Conservation (phyloP, 257 asterid species). For the Fraxinus excelsior region DNA sequence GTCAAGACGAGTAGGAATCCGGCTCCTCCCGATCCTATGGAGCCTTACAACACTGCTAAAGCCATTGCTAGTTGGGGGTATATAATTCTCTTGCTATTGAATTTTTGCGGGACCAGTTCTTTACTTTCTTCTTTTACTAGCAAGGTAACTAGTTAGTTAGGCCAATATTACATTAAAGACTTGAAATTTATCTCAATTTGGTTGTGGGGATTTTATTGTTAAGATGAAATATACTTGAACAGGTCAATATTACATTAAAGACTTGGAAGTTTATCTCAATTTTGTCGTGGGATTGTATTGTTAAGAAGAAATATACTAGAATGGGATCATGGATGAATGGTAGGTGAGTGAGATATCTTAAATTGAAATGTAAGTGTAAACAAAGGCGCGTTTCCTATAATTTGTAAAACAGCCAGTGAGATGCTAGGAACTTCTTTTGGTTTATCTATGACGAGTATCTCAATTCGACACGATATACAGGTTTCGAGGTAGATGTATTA, state of each 20-base stretch:
- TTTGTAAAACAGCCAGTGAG: background rate
- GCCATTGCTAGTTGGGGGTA: slow-evolving; percentile 99
- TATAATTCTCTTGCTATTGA: background rate
- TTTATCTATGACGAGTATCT: too few relatives aligned
- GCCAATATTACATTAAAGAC: background rate
- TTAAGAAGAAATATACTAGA: background rate
- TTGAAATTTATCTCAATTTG: slow-evolving; percentile 11
- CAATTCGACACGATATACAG: background rate
- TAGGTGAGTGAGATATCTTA: background rate
- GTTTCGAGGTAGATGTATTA: slow-evolving; percentile 3
- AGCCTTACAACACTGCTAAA: slow-evolving; percentile 86
- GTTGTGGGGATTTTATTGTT: background rate
- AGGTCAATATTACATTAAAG: background rate
- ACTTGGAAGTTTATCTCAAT: too few relatives aligned
- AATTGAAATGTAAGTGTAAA: background rate
- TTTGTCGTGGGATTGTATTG: background rate
- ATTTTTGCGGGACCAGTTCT: background rate
- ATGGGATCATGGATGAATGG: background rate
- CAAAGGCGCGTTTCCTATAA: background rate
- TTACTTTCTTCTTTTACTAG: background rate
- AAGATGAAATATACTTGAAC: background rate
- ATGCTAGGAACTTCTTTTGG: background rate
- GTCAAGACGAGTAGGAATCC: slow-evolving; percentile 94
- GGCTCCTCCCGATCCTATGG: slow-evolving; percentile 95
- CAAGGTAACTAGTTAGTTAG: background rate